Conservation (phyloP, 371 early-diverging fungal genomes). For the Capillidium heterosporum region DNA sequence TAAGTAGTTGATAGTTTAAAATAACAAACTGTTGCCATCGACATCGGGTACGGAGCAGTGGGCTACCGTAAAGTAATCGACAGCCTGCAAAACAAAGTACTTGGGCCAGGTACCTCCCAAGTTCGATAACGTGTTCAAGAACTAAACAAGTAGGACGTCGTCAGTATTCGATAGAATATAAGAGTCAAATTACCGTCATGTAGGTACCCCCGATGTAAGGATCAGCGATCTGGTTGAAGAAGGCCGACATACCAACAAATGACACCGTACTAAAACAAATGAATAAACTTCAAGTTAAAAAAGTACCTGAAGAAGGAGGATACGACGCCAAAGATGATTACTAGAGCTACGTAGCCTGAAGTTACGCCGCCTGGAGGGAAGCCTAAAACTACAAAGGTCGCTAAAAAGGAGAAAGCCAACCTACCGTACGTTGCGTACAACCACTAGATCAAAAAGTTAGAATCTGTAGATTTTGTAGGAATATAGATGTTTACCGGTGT, state of each 20-base stretch:
- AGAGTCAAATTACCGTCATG: constrained; percentile 61
- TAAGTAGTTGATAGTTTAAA: background rate
- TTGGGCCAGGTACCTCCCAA: constrained; percentile 96
- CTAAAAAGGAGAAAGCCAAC: constrained; percentile 48
- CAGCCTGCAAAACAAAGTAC: constrained; percentile 81
- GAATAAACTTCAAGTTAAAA: background rate
- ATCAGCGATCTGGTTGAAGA: constrained; percentile 86
- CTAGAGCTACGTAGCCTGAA: constrained; percentile 51
- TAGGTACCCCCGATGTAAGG: constrained; percentile 94
- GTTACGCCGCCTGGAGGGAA: constrained; percentile 58
- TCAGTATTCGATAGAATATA: constrained; percentile 3
- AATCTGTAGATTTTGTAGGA: constrained; percentile 34
- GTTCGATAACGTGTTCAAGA: constrained; percentile 86
- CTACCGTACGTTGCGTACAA: constrained; percentile 75
- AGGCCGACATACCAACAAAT: constrained; percentile 88
- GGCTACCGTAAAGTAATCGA: constrained; percentile 75
- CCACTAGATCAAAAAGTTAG: constrained; percentile 54
- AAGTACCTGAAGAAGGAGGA: constrained; percentile 57
- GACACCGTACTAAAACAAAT: constrained; percentile 54
- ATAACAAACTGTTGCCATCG: constrained; percentile 17
- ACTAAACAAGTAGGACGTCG: constrained; percentile 15
- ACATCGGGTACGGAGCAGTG: constrained; percentile 27
- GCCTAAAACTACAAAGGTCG: constrained; percentile 64
- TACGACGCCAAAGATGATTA: constrained; percentile 64
- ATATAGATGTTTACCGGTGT: constrained; percentile 53